These are phyloP conservation scores for Penicillium sp. DNA, from an alignment of 2,329 filamentous ascomycete species.

Conservation along the genomic window DNA sequence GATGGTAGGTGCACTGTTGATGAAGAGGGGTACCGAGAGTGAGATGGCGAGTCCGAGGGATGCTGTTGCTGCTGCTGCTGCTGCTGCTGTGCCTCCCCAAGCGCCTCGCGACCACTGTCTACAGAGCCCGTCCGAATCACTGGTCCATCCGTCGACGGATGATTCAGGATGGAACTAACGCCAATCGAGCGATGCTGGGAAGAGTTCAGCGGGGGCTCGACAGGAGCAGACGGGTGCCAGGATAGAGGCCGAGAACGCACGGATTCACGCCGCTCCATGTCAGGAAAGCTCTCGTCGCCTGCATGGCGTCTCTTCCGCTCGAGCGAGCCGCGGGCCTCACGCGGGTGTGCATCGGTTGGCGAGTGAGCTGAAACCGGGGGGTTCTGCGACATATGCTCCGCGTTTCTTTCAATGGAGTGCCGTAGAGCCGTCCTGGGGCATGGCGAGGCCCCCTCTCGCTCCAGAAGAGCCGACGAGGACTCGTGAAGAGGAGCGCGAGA, in stretches of 20 bases:
- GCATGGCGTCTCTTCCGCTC: constrained; percentile 31
- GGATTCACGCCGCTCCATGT: constrained; percentile 30
- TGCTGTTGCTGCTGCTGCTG: constrained; percentile 25
- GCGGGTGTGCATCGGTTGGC: constrained; percentile 33
- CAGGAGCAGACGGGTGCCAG: constrained; percentile 43
- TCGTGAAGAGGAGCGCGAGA: constrained; percentile 42
- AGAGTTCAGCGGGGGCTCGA: constrained; percentile 40
- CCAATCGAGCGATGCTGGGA: constrained; percentile 42
- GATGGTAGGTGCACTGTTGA: constrained; percentile 33
- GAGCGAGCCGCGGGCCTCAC: constrained; percentile 26
- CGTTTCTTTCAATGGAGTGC: constrained; percentile 34
- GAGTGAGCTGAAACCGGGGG: constrained; percentile 35
- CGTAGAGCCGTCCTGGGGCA: constrained; percentile 38
- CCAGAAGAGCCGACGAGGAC: constrained; percentile 37
- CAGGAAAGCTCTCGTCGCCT: constrained; percentile 23
- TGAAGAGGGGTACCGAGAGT: constrained; percentile 36
- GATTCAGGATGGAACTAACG: constrained; percentile 49
- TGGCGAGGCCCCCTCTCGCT: constrained; percentile 47
- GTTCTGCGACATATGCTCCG: constrained; percentile 47
- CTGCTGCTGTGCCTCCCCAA: constrained; percentile 8
- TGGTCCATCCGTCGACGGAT: constrained; percentile 33
- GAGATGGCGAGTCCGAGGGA: constrained; percentile 24
- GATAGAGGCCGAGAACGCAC: constrained; percentile 38
- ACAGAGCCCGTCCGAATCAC: constrained; percentile 17
- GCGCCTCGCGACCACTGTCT: constrained; percentile 30